Base-by-base conservation (phyloP, 139 green algal species). In the Coelastrella sp. region DNA sequence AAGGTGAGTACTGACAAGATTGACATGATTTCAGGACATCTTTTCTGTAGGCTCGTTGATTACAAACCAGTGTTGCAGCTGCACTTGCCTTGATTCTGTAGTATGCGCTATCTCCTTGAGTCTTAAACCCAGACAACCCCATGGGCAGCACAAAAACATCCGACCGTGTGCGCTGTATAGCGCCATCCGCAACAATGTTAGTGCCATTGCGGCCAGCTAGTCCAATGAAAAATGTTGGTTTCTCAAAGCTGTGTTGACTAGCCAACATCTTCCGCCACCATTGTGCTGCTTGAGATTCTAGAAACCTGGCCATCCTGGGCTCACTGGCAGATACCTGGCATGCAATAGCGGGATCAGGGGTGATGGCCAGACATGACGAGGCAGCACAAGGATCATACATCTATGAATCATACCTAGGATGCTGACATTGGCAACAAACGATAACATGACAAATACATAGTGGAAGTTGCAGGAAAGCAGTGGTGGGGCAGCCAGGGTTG, bases 31-130 rank as follows among this genome's bases (percentile, higher is more conserved):
- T 63, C 13, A 15, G 25, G 23, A 75, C 6, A 43, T 17, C n/a
- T 23, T 43, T 3, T 2, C 2, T 48, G 17, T 48, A 4, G 25
- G 66, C 66, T 3, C 43, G 2, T 1, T 23, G 63, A 25, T 30
- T 27, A 17, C n/a, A 30, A 13, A 67, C 19, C 59, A 43, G 3
- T 15, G 32, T 72, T 15, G 23, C n/a, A 72, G 7, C 34, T 50
- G 66, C 27, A 23, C 69, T 17, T 38, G 64, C 43, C 71, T 79
- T 79, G 71, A 79, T 43, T 25, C 71, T 57, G 71, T 64, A 79
- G 34, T 38, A 79, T 17, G 43, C 45, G 6, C 43, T 71, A n/a
- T 83, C 51, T 3, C 75, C 75, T 4, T 51, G 32, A 37, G 71
- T 27, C 53, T 27, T 4, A 71, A 83, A 83, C 21, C 75, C 75